These are phyloP conservation scores for Cryptomeria japonica DNA, from an alignment of 75 land plant species.

Conservation along the genomic window DNA sequence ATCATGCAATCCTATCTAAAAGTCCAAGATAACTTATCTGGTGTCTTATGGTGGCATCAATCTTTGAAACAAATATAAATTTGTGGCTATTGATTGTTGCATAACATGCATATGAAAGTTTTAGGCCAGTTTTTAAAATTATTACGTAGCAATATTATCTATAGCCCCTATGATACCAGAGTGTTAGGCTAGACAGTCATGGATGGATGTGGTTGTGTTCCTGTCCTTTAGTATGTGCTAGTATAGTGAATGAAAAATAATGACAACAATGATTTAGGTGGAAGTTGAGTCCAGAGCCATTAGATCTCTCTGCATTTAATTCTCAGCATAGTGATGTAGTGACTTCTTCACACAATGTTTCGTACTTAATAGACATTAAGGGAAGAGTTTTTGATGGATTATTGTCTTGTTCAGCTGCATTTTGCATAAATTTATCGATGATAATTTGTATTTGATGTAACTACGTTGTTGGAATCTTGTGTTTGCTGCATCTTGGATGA, in stretches of 20 bases:
- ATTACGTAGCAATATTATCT: background rate
- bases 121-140: background rate
- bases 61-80: background rate
- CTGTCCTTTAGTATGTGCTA: background rate
- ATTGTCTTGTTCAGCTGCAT: background rate
- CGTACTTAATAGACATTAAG: background rate
- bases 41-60: background rate
- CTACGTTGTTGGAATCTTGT: background rate
- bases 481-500: background rate
- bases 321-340: background rate
- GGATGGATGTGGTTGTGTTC: background rate
- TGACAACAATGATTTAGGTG: background rate
- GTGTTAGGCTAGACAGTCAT: background rate
- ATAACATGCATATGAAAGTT: background rate
- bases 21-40: background rate
- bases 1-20: background rate
- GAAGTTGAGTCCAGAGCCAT: background rate
- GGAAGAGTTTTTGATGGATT: background rate
- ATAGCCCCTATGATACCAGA: background rate
- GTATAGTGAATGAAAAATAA: background rate
- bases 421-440: background rate
- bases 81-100: background rate
- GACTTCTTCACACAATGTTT: background rate
- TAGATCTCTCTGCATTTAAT: background rate
- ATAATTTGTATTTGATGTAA: background rate